Conservation (phyloP, 2,329 filamentous ascomycete species). For the Trichoderma endophyticum region DNA sequence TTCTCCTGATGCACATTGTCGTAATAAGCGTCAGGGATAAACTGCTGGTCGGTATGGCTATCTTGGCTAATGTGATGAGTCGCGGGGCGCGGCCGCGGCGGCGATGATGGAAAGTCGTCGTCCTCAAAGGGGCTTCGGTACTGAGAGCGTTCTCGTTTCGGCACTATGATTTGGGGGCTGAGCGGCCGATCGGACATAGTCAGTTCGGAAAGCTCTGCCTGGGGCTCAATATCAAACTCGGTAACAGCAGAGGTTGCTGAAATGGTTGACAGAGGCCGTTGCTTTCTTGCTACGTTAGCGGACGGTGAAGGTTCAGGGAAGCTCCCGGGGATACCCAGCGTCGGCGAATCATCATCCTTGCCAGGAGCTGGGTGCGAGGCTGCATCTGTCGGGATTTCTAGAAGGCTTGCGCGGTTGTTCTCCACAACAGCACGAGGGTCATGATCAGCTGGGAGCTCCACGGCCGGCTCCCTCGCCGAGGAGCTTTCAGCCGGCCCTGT, state of each 20-base stretch:
- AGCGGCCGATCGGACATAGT: constrained; percentile 30
- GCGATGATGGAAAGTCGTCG: constrained; percentile 30
- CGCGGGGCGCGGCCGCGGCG: constrained; percentile 20
- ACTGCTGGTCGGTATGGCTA: constrained; percentile 15
- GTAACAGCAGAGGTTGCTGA: constrained; percentile 61
- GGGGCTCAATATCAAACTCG: constrained; percentile 71
- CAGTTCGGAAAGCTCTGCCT: constrained; percentile 52
- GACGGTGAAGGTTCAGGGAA: constrained; percentile 47
- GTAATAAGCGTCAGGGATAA: constrained; percentile 32
- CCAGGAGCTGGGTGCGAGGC: constrained; percentile 12
- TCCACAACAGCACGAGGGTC: not conserved
- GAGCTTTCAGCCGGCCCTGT: not conserved
- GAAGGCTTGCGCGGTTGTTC: not conserved
- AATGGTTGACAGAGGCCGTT: constrained; percentile 55
- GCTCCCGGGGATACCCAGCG: constrained; percentile 63
- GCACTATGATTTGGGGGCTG: constrained; percentile 28
- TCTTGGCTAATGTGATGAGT: constrained; percentile 9
- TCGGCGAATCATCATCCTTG: constrained; percentile 56
- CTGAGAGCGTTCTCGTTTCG: constrained; percentile 35
- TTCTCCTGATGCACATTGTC: constrained; percentile 37
- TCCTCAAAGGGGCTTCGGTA: constrained; percentile 53
- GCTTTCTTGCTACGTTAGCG: constrained; percentile 34
- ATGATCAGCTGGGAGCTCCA: constrained; percentile 2
- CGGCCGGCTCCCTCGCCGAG: not conserved
- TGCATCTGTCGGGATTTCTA: constrained; percentile 18